Conservation (phyloP, 129 eudicot genomes). For the Flaveria robusta region DNA sequence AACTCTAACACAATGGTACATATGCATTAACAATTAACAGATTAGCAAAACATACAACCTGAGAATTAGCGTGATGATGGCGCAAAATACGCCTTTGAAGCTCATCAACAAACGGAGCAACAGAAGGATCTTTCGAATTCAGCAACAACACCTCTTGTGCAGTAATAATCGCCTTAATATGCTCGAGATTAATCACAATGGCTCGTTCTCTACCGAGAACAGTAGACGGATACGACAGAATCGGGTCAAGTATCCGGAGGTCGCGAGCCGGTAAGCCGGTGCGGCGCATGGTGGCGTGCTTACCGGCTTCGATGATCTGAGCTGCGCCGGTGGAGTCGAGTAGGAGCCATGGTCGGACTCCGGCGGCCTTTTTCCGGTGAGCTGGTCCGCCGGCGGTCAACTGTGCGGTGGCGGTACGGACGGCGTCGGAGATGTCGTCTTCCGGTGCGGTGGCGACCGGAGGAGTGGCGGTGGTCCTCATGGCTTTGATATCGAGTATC, state of each 20-base stretch:
- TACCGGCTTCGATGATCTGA: conserved; percentile 57
- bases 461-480: conserved; percentile 26
- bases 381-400: conserved; percentile 25
- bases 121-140: conserved; percentile 44
- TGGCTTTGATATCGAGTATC: neutral
- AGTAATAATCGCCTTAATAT: conserved; percentile 44
- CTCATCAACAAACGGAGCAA: conserved; percentile 73
- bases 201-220: conserved; percentile 64
- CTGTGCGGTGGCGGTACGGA: conserved; percentile 25
- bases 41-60: conserved; percentile 40
- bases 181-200: conserved; percentile 43
- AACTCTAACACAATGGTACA: no score
- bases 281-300: conserved; percentile 86
- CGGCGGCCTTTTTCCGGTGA: conserved; percentile 61
- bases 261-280: conserved; percentile 97
- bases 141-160: conserved; percentile 44
- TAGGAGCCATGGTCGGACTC: conserved; percentile 60
- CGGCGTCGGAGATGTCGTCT: conserved; percentile 25
- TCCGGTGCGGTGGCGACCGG: conserved; percentile 39
- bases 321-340: conserved; percentile 40
- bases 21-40: neutral
- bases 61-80: conserved; percentile 62
- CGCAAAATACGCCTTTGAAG: conserved; percentile 66
- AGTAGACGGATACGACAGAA: conserved; percentile 82
- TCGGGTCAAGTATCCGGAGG: conserved; percentile 84